Evolutionary conservation across 495 filamentous ascomycete species (phyloP).

Genomic region (Copromyces sp.): DNA sequence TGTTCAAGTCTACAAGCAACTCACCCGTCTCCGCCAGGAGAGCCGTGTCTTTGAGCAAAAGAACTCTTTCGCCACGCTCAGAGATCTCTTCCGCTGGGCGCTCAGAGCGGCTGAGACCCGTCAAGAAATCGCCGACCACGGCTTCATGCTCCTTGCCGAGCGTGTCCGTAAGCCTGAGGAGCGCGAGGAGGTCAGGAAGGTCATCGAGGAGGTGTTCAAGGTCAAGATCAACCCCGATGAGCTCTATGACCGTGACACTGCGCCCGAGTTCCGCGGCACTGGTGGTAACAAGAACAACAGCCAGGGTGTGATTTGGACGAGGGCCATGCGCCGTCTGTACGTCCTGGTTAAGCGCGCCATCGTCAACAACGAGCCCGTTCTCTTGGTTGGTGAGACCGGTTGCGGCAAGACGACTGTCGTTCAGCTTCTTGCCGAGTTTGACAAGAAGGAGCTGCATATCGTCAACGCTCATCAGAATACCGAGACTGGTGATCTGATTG

Average conservation of each 20-base stretch:
- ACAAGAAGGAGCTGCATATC: conserved; percentile 64
- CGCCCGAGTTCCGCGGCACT: conserved; percentile 47
- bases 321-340: conserved; percentile 83
- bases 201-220: conserved; percentile 90
- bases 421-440: conserved; percentile 77
- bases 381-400: conserved; percentile 92
- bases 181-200: conserved; percentile 66
- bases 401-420: conserved; percentile 96
- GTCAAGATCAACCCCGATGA: conserved; percentile 62
- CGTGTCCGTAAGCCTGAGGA: conserved; percentile 88
- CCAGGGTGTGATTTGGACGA: conserved; percentile 79
- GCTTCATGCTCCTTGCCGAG: conserved; percentile 92
- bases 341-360: conserved; percentile 76
- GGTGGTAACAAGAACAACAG: conserved; percentile 34
- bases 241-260: conserved; percentile 52
- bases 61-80: conserved; percentile 89
- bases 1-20: conserved; percentile 85
- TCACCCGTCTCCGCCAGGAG: conserved; percentile 80
- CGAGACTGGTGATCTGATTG: conserved; percentile 94
- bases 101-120: conserved; percentile 71
- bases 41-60: conserved; percentile 92
- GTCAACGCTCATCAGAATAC: conserved; percentile 97
- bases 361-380: conserved; percentile 82
- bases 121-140: conserved; percentile 82
- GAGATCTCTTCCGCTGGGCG: conserved; percentile 98